Conservation (phyloP, 1,284 basidiomycete genomes). For the Bondarzewia mesenterica region DNA sequence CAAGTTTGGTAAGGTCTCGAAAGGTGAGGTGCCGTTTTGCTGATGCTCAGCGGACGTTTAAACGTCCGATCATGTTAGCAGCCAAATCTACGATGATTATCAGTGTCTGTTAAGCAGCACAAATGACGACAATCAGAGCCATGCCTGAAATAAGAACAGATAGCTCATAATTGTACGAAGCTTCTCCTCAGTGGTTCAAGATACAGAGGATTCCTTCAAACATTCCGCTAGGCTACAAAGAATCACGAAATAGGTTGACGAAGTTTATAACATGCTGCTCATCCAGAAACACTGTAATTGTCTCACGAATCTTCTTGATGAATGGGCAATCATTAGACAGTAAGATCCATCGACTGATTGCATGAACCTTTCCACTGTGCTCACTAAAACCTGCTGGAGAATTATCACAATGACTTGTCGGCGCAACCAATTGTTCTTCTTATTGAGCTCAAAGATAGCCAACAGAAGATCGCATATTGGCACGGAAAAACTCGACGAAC, state of each 20-base stretch:
- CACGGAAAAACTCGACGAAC: slow-evolving; percentile 80
- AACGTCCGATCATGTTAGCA: slow-evolving; percentile 92
- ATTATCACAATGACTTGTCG: slow-evolving; percentile 96
- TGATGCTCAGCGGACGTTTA: slow-evolving; percentile 88
- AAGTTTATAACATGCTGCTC: slow-evolving; percentile 63
- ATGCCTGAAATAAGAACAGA: slow-evolving; percentile 85
- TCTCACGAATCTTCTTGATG: slow-evolving; percentile 82
- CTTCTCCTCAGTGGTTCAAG: slow-evolving; percentile 79
- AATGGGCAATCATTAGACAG: no score
- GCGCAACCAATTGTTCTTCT: slow-evolving; percentile 92
- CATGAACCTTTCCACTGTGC: slow-evolving; percentile 93
- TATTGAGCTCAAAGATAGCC: slow-evolving; percentile 90
- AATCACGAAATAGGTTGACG: slow-evolving; percentile 60
- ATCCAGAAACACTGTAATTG: slow-evolving; percentile 52
- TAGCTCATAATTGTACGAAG: slow-evolving; percentile 76
- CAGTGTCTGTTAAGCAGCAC: no score
- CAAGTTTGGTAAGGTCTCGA: no score
- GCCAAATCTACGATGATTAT: slow-evolving; percentile 83
- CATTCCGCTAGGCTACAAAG: slow-evolving; percentile 81
- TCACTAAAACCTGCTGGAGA: slow-evolving; percentile 89
- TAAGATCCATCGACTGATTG: no score
- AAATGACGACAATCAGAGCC: slow-evolving; percentile 15
- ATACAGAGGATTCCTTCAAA: slow-evolving; percentile 42
- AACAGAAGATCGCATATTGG: slow-evolving; percentile 93
- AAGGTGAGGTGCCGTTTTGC: no score